Base-by-base conservation (phyloP, 75 land plant species). In the Pseudotsuga menziesii region DNA sequence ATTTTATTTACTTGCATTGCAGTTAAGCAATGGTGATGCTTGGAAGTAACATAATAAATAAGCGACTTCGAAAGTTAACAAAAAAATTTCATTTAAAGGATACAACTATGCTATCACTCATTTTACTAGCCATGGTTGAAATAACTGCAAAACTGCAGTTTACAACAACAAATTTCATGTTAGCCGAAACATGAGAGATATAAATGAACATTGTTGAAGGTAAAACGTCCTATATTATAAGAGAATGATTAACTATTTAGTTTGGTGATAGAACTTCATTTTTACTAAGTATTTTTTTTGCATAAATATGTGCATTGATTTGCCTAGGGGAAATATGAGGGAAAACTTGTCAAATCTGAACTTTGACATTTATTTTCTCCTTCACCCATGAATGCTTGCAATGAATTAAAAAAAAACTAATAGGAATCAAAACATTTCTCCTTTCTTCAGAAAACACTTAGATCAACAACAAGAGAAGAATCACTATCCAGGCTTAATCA, bases 101-200 rank as follows among this genome's bases (percentile, higher is more conserved):
- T 91, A 93, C 96, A 57, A 87, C 87, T 91, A 86, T 85, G 29
- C 84, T 79, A 82, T 91, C 92, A 0, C 96, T 92, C 57, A 93
- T 44, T 44, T 44, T 44, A 44, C 52, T 11, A 44, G 11, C 8
- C 52, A 44, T 8, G 52, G 6, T 44, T 44, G 52, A 44, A 41
- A 44, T 8, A 6, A 0, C 52, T 7, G 52, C 52, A 44, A 7
- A 44, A 44, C 52, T 44, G 52, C 52, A 44, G 8, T 44, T 44
- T 44, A 7, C 8, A 44, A 44, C 52, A 44, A 44, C 52, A 8
- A 44, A 44, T 8, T 5, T 8, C 52, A 44, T 44, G 52, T 11
- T 44, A 7, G 52, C 52, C 52, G 1, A 2, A 11, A 44, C 52
- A 44, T 8, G 1, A 44, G 8, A 0, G 8, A 44, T 44, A 44